Conservation (phyloP, 768 basidiomycete genomes). For the Tremella mesenterica region DNA sequence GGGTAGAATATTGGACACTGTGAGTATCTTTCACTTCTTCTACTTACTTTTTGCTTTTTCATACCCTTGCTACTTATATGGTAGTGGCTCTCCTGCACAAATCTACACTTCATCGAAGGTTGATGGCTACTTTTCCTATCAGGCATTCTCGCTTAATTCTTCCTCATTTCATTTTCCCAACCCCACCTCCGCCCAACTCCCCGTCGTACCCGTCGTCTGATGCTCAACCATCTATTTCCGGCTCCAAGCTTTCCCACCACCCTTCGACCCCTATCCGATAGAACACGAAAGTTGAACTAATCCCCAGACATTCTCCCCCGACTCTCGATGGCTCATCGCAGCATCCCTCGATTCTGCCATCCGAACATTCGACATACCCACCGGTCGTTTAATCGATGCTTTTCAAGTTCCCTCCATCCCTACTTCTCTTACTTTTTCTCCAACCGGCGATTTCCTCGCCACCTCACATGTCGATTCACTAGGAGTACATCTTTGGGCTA, state of each 20-base stretch:
- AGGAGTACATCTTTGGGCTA: slow-evolving; percentile 95
- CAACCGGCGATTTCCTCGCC: slow-evolving; percentile 89
- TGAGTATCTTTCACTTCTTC: slow-evolving; percentile 45
- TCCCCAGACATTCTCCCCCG: slow-evolving; percentile 78
- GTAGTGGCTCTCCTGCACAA: not conserved
- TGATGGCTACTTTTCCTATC: too few species aligned
- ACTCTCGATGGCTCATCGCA: slow-evolving; percentile 85
- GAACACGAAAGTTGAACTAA: too few species aligned
- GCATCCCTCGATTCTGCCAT: slow-evolving; percentile 84
- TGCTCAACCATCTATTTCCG: too few species aligned
- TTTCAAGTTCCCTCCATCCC: slow-evolving; percentile 82
- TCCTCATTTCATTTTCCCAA: too few species aligned
- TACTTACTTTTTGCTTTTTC: too few species aligned
- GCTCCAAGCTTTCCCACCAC: not conserved
- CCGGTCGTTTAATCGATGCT: slow-evolving; percentile 81
- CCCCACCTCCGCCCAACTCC: too few species aligned
- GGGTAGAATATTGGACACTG: slow-evolving; percentile 79
- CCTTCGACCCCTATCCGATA: not conserved
- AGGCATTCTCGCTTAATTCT: not conserved
- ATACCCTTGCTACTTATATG: slow-evolving; percentile 1
- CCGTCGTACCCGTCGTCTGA: too few species aligned
- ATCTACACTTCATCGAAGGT: too few species aligned
- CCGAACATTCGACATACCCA: slow-evolving; percentile 91
- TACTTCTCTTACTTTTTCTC: slow-evolving; percentile 84
- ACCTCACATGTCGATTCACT: slow-evolving; percentile 90